phyloP scores from a whole-genome alignment of 2,329 filamentous ascomycete species.

The Macrophomina pseudophaseolina region DNA sequence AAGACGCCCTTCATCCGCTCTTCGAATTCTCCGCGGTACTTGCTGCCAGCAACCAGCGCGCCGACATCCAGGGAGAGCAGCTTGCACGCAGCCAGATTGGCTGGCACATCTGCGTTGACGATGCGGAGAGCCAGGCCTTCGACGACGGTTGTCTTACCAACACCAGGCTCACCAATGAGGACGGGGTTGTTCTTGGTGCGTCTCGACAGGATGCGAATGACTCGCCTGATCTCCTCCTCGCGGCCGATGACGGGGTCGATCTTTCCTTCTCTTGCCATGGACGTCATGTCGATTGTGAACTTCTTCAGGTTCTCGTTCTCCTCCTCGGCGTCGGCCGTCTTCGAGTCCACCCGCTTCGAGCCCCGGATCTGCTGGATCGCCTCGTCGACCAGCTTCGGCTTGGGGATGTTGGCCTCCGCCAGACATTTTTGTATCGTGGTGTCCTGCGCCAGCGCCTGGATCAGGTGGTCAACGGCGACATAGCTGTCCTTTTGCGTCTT shows the following conservation, averaged over 20 bases:
- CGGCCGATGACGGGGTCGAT: conserved; percentile 96
- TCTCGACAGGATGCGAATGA: conserved; percentile 88
- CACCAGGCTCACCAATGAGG: conserved; percentile 95
- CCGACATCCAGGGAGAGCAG: conserved; percentile 95
- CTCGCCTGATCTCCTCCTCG: conserved; percentile 92
- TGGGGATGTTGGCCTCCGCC: conserved; percentile 87
- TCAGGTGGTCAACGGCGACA: conserved; percentile 93
- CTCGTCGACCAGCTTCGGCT: conserved; percentile 85
- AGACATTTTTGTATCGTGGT: conserved; percentile 72
- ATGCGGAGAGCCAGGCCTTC: conserved; percentile 95
- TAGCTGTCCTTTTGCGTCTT: conserved; percentile 98
- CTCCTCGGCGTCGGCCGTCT: conserved; percentile 89
- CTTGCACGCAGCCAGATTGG: conserved; percentile 92
- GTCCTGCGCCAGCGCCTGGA: conserved; percentile 83
- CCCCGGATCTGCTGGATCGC: conserved; percentile 92
- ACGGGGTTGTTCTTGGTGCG: conserved; percentile 99
- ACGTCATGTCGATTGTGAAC: conserved; percentile 98
- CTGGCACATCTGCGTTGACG: conserved; percentile 94
- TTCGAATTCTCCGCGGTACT: conserved; percentile 98
- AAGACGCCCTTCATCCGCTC: conserved; percentile 99
- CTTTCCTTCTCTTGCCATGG: conserved; percentile 94
- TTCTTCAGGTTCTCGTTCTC: conserved; percentile 97
- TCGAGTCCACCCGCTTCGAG: conserved; percentile 91
- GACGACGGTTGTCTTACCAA: conserved; percentile 97
- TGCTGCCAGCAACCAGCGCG: conserved; percentile 93